These are phyloP conservation scores for Rhypophila decipiens DNA, from an alignment of 495 filamentous ascomycete genomes.

Conservation along the genomic window DNA sequence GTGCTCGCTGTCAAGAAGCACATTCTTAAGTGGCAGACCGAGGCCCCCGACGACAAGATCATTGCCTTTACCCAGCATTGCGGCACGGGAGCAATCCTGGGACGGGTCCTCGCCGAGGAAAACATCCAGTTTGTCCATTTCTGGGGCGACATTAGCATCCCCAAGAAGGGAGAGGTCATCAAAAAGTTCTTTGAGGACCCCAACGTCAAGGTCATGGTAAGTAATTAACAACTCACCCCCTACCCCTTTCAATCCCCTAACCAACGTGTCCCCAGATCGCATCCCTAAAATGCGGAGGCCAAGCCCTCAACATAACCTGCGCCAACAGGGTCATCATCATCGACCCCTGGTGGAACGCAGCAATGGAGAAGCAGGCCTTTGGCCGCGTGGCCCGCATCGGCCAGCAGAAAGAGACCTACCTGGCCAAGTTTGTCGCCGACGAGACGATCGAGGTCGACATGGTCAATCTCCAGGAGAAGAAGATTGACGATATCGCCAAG, in stretches of 20 bases:
- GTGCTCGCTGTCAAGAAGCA: conserved; percentile 15
- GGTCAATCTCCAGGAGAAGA: conserved; percentile 33
- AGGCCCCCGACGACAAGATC: conserved; percentile 28
- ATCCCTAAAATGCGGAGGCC: conserved; percentile 40
- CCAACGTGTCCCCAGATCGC: conserved; percentile 30
- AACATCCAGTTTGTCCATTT: conserved; percentile 25
- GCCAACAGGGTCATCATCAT: conserved; percentile 53
- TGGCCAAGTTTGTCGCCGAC: conserved; percentile 17
- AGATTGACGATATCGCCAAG: conserved; percentile 5
- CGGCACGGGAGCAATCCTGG: conserved; percentile 23
- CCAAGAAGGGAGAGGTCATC: conserved; percentile 3
- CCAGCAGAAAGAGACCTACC: conserved; percentile 26
- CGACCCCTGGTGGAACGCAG: conserved; percentile 57
- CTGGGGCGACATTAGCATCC: conserved; percentile 1
- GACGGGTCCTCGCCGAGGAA: conserved; percentile 17
- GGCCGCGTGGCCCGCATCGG: conserved; percentile 29
- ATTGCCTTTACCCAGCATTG: conserved; percentile 35
- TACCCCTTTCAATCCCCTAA: too few relatives aligned
- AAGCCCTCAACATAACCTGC: conserved; percentile 46
- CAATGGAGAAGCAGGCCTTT: conserved; percentile 27
- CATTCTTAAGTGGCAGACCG: conserved; percentile 16
- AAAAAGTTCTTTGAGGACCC: conserved; percentile 5
- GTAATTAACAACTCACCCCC: too few relatives aligned
- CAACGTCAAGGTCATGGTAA: conserved; percentile 18
- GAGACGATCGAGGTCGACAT: conserved; percentile 26